Conservation (phyloP, 2,329 filamentous ascomycete genomes). For the Tolypocladium capitatum region DNA sequence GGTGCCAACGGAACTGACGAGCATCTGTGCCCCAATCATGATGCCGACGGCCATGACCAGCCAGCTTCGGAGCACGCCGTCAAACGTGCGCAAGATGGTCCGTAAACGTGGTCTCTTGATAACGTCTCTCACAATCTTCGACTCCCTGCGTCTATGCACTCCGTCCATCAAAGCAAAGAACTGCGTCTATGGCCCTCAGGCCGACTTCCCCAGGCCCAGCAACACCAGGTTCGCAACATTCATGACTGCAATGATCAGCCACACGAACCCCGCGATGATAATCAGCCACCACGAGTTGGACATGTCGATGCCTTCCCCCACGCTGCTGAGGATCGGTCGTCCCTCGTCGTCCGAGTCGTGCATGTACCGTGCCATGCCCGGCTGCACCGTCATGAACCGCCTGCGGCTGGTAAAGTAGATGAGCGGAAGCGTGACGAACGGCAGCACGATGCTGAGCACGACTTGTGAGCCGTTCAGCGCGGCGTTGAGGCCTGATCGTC, state of each 20-base stretch:
- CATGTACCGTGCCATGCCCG: conserved; percentile 25
- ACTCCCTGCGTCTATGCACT: too few species aligned
- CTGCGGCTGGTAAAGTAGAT: conserved; percentile 74
- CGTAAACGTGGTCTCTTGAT: too few species aligned
- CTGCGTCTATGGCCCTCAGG: too few species aligned
- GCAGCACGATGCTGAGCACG: conserved; percentile 62
- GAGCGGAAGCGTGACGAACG: conserved; percentile 67
- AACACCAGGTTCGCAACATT: conserved; percentile 64
- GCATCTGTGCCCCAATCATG: too few species aligned
- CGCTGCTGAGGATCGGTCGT: not conserved
- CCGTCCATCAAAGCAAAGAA: too few species aligned
- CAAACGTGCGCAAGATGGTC: too few species aligned
- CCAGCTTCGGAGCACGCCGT: too few species aligned
- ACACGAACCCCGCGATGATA: conserved; percentile 44
- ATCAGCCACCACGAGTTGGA: conserved; percentile 56
- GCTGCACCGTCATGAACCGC: conserved; percentile 63
- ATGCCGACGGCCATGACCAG: too few species aligned
- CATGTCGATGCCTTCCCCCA: conserved; percentile 40
- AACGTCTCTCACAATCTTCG: too few species aligned
- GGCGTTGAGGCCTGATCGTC: conserved; percentile 52
- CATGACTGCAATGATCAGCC: conserved; percentile 64
- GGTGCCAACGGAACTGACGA: too few species aligned
- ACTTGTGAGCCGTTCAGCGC: conserved; percentile 70
- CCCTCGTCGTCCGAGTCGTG: conserved; percentile 13
- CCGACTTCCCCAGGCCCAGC: conserved; percentile 22